Base-by-base conservation (phyloP, 345 rosid genomes). In the Salix koriyanagi region DNA sequence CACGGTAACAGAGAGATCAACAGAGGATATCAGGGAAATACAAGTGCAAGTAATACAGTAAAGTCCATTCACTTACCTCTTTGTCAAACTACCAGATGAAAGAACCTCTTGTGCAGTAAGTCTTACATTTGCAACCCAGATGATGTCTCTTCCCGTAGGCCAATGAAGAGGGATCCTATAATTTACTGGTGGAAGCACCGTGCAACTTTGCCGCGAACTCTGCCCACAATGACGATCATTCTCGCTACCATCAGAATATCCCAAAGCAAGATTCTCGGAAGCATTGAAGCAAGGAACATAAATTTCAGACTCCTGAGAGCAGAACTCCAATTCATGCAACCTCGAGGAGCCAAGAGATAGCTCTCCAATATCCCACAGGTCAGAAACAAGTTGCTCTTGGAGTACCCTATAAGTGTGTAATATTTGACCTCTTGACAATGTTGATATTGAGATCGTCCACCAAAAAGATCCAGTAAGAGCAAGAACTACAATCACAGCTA, bases 121-220 rank as follows among this genome's bases (percentile, higher is more conserved):
- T 79, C 89, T 90, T 69, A 91, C 99, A 84, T 96, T 96, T 18
- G 89, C 74, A 80, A 83, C 87, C 99, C 99, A 96, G 39, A 92
- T 94, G 41, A 96, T 81, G 85, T 96, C 99, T 82, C 88, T 91
- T 74, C 99, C 99, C 5, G 93, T 91, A 14, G 98, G 98, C 99
- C 98, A 96, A 80, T 96, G 87, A 84, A 94, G 93, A 79, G 99
- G 99, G 72, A 96, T 84, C 81, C 83, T 87, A 83, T 96, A 96
- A 13, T 89, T 88, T 39, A 78, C 77, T 0, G 98, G 98, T 39
- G 99, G 93, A 73, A 90, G 87, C 6, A 84, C 89, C 61, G 92
- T 80, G 85, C 99, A 96, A 73, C 84, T 90, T 69, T 82, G 85
- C 81, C 79, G 88, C 2, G 84, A 82, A 26, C 85, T 86, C 67